These are phyloP conservation scores for Saccharata proteae DNA, from an alignment of 2,329 filamentous ascomycete species.

Conservation along the genomic window DNA sequence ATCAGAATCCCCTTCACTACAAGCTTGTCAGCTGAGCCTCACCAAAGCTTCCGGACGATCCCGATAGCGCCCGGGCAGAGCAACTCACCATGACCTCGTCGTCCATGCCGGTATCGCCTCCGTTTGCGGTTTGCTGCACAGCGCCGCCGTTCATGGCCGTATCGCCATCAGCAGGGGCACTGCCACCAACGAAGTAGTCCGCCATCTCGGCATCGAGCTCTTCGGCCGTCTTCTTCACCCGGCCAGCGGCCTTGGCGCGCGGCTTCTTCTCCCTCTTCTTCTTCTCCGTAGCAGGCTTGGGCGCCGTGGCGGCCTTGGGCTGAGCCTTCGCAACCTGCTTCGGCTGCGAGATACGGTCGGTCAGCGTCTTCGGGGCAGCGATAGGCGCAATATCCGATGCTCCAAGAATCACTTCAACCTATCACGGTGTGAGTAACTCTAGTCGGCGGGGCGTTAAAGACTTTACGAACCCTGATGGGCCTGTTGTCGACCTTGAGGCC, in stretches of 20 bases:
- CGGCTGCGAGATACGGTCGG: conserved; percentile 69
- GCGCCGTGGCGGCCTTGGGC: conserved; percentile 61
- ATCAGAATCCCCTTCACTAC: too few species aligned
- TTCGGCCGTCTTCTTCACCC: conserved; percentile 77
- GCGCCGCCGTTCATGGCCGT: conserved; percentile 33
- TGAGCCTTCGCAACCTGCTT: conserved; percentile 43
- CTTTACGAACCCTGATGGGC: conserved; percentile 65
- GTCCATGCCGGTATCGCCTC: conserved; percentile 26
- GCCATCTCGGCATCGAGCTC: conserved; percentile 97
- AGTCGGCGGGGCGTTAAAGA: neutral
- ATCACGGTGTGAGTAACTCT: conserved; percentile 1
- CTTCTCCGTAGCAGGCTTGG: conserved; percentile 48
- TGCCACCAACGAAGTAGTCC: conserved; percentile 65
- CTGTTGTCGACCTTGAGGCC: conserved; percentile 80
- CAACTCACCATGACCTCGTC: conserved; percentile 25
- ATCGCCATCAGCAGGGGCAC: conserved; percentile 32
- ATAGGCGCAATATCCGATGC: conserved; percentile 59
- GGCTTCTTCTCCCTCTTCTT: conserved; percentile 42
- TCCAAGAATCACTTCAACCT: conserved; percentile 87
- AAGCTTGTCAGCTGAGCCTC: conserved; percentile 4
- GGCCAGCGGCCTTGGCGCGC: conserved; percentile 39
- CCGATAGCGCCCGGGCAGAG: neutral
- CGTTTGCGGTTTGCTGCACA: conserved; percentile 30
- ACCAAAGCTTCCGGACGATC: neutral
- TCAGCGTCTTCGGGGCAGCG: conserved; percentile 58